These are phyloP conservation scores for Russula sp. DNA, from an alignment of 768 basidiomycete genomes.

Conservation along the genomic window DNA sequence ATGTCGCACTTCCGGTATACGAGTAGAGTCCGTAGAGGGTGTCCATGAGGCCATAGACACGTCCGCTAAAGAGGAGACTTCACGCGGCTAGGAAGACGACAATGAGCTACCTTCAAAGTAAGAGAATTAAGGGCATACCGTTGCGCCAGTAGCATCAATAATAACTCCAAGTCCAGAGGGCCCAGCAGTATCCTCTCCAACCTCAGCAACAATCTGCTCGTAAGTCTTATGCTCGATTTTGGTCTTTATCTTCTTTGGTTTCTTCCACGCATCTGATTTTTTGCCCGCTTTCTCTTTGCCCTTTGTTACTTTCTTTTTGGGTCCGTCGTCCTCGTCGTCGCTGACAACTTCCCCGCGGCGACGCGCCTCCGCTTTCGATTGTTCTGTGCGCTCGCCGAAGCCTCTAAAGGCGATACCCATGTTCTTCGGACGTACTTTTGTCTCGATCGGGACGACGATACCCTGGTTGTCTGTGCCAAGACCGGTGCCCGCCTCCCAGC, in stretches of 20 bases:
- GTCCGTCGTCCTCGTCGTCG: constrained; percentile 59
- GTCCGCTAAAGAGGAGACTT: constrained; percentile 80
- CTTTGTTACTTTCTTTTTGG: constrained; percentile 44
- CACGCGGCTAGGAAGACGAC: constrained; percentile 53
- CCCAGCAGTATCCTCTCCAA: constrained; percentile 50
- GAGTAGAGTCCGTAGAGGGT: constrained; percentile 78
- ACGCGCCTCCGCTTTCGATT: constrained; percentile 74
- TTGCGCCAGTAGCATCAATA: constrained; percentile 91
- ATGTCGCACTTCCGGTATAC: constrained; percentile 95
- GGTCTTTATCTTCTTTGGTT: constrained; percentile 75
- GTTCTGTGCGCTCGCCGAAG: constrained; percentile 83
- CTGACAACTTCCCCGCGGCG: constrained; percentile 68
- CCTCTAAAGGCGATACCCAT: constrained; percentile 86
- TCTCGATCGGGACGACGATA: constrained; percentile 84
- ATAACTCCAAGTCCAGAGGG: constrained; percentile 71
- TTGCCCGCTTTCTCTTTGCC: constrained; percentile 42
- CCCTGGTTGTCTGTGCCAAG: constrained; percentile 71
- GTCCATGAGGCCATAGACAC: constrained; percentile 75
- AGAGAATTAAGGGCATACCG: constrained; percentile 45
- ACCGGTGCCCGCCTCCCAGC: constrained; percentile 82
- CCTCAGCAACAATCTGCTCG: constrained; percentile 89
- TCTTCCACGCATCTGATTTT: constrained; percentile 79
- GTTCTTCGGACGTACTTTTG: constrained; percentile 75
- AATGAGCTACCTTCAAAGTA: constrained; percentile 17
- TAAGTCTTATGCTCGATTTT: constrained; percentile 94